Evolutionary conservation across 371 early-diverging fungal genomes (phyloP).

Genomic region (Chytridiales sp.): DNA sequence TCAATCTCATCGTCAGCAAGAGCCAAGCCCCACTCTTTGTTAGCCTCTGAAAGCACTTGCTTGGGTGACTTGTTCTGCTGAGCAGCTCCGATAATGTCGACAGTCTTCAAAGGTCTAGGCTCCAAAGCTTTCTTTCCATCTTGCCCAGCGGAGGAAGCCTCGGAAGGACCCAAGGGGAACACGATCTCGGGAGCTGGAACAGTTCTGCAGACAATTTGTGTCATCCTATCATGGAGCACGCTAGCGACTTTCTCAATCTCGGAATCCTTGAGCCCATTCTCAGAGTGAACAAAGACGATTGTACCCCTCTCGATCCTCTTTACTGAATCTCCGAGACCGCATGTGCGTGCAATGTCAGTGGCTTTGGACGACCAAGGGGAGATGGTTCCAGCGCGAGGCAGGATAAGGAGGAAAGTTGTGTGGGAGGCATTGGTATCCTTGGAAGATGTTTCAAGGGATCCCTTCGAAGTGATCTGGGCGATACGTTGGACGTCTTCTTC

Average conservation of each 20-base stretch:
- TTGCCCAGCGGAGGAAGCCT: slow-evolving; percentile 70
- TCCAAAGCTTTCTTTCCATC: slow-evolving; percentile 34
- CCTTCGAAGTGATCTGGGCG: neutral
- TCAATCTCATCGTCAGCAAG: slow-evolving; percentile 92
- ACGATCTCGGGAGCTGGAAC: slow-evolving; percentile 54
- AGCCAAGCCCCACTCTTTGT: slow-evolving; percentile 87
- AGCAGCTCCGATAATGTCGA: slow-evolving; percentile 46
- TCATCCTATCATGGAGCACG: slow-evolving; percentile 89
- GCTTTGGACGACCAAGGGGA: slow-evolving; percentile 99
- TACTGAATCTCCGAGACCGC: slow-evolving; percentile 69
- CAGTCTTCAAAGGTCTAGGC: slow-evolving; percentile 75
- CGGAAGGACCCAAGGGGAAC: slow-evolving; percentile 19
- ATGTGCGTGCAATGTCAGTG: slow-evolving; percentile 89
- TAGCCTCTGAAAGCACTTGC: slow-evolving; percentile 70
- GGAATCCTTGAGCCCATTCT: slow-evolving; percentile 18
- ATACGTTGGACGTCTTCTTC: neutral
- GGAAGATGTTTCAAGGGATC: neutral
- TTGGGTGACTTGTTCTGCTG: slow-evolving; percentile 52
- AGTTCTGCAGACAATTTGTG: slow-evolving; percentile 65
- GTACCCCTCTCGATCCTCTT: slow-evolving; percentile 85
- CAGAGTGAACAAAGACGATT: slow-evolving; percentile 57
- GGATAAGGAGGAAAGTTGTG: slow-evolving; percentile 22
- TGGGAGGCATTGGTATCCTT: neutral
- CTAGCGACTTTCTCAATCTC: slow-evolving; percentile 13
- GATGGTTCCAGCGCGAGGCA: slow-evolving; percentile 92